Evolutionary conservation across 2,329 filamentous ascomycete genomes (phyloP).

Genomic region (Tolypocladium cylindrosporum): DNA sequence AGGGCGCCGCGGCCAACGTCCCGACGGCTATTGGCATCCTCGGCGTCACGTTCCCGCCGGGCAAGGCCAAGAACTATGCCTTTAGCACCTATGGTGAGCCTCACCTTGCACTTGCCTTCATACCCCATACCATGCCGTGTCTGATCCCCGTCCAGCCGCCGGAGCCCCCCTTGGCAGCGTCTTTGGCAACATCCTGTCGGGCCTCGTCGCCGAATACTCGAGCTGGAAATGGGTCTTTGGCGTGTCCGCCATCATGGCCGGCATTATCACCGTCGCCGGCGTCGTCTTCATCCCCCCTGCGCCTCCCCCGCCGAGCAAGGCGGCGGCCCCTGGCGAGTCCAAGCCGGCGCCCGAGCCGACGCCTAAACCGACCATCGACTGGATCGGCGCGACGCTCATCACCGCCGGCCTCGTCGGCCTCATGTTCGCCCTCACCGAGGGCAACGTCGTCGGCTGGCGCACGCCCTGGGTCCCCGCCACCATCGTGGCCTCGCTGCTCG

Average conservation of each 20-base stretch:
- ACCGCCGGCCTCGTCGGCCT: slow-evolving; percentile 52
- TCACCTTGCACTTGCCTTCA: not conserved
- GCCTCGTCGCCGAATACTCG: slow-evolving; percentile 51
- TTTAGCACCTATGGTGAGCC: slow-evolving; percentile 50
- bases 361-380: slow-evolving; percentile 41
- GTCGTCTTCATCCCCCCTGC: slow-evolving; percentile 50
- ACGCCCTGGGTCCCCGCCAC: slow-evolving; percentile 51
- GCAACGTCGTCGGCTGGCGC: slow-evolving; percentile 58
- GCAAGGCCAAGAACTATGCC: slow-evolving; percentile 61
- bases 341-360: not conserved
- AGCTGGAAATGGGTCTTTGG: slow-evolving; percentile 62
- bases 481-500: slow-evolving; percentile 45
- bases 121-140: not conserved
- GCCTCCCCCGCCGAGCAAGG: slow-evolving; percentile 17
- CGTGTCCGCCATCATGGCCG: slow-evolving; percentile 49
- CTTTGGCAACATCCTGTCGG: slow-evolving; percentile 54
- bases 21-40: slow-evolving; percentile 63
- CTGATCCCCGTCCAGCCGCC: slow-evolving; percentile 29
- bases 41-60: slow-evolving; percentile 55
- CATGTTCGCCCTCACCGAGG: slow-evolving; percentile 58
- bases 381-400: slow-evolving; percentile 54
- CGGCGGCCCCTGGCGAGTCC: slow-evolving; percentile 22
- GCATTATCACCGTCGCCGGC: slow-evolving; percentile 44
- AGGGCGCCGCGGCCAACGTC: slow-evolving; percentile 59
- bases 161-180: slow-evolving; percentile 55